Percentiles rank a stretch among this genome's conserved stretches.
Evolutionary conservation across 768 basidiomycete genomes (phyloP).

Genomic region (Tylopilus sp.): DNA sequence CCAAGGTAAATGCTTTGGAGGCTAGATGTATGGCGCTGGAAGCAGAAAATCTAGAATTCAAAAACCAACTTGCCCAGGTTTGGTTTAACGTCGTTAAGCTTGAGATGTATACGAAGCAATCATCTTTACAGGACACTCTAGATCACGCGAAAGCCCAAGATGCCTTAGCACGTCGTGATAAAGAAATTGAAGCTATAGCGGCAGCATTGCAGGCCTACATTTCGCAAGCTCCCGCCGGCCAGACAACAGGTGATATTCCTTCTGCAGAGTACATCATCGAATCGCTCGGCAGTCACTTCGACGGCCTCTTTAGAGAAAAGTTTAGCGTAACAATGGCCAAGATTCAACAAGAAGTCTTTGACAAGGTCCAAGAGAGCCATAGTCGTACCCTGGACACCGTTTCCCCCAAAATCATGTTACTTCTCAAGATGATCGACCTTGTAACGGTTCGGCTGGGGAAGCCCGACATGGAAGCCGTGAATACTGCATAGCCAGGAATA

Average conservation of each 20-base stretch:
- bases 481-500: constrained; percentile 1
- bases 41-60: constrained; percentile 28
- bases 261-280: constrained; percentile 31
- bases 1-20: constrained; percentile 26
- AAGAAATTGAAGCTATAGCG: constrained; percentile 29
- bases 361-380: constrained; percentile 21
- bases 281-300: constrained; percentile 23
- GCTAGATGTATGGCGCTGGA: constrained; percentile 20
- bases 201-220: constrained; percentile 32
- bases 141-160: constrained; percentile 12
- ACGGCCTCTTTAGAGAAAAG: constrained; percentile 24
- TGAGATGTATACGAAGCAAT: neutral
- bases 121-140: constrained; percentile 11
- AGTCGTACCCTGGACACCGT: constrained; percentile 21
- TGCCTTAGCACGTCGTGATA: constrained; percentile 17
- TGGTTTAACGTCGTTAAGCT: constrained; percentile 3
- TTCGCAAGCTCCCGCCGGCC: constrained; percentile 22
- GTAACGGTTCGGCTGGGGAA: constrained; percentile 25
- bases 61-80: constrained; percentile 25
- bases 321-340: constrained; percentile 17
- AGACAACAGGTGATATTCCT: constrained; percentile 16
- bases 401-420: constrained; percentile 25
- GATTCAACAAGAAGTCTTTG: constrained; percentile 25
- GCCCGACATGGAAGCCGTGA: constrained; percentile 12
- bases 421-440: constrained; percentile 31